phyloP scores from a whole-genome alignment of 495 filamentous ascomycete species.

The Lophiostoma macrostomum region DNA sequence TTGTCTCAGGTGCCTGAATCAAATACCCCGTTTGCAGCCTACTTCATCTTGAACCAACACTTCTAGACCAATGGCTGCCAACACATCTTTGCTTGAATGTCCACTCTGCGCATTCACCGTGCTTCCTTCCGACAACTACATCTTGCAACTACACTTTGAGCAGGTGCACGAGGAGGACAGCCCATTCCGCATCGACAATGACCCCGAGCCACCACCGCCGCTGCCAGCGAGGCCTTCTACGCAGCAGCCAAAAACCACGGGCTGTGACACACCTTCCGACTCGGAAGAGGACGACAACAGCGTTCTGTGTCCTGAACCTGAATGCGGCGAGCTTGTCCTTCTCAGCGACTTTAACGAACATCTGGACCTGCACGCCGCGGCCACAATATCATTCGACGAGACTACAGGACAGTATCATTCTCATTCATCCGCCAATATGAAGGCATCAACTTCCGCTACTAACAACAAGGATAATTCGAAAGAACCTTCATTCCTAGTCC shows the following conservation, averaged over 20 bases:
- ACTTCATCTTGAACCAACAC: background rate
- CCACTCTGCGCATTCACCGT: constrained; percentile 58
- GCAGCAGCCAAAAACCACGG: constrained; percentile 8
- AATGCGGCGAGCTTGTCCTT: constrained; percentile 69
- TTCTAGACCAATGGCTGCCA: constrained; percentile 7
- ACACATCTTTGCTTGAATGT: constrained; percentile 37
- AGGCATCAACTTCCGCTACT: background rate
- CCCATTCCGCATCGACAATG: constrained; percentile 50
- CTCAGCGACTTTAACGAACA: constrained; percentile 64
- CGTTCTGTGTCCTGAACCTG: constrained; percentile 63
- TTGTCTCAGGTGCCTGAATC: background rate
- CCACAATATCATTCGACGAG: constrained; percentile 54
- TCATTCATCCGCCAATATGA: constrained; percentile 19
- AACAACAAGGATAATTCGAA: constrained; percentile 1
- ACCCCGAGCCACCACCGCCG: constrained; percentile 22
- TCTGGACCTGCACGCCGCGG: constrained; percentile 68
- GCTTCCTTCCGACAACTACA: constrained; percentile 41
- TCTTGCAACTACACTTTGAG: constrained; percentile 59
- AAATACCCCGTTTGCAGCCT: constrained; percentile 1
- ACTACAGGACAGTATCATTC: constrained; percentile 29
- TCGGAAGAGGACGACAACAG: constrained; percentile 49
- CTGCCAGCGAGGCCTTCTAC: constrained; percentile 16
- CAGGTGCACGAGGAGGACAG: constrained; percentile 52
- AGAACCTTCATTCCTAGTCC: constrained; percentile 31
- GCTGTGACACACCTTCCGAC: constrained; percentile 22